phyloP scores from a whole-genome alignment of 140 eudicot genomes.

The Senecio squalidus region DNA sequence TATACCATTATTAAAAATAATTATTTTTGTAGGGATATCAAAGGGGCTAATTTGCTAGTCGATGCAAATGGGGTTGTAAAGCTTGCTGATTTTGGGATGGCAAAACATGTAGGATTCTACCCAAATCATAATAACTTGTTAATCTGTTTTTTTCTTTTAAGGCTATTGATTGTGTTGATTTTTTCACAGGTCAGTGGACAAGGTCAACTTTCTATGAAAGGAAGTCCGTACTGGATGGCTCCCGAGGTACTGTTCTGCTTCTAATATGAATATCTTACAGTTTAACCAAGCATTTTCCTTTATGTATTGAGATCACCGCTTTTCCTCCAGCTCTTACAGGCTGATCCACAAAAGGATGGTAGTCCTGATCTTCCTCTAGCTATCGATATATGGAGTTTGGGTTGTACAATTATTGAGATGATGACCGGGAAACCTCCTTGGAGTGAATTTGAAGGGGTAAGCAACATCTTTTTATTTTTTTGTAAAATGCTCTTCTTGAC shows the following conservation, averaged over 20 bases:
- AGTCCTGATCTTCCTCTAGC: slow-evolving; percentile 60
- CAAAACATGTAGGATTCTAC: slow-evolving; percentile 68
- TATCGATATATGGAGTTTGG: slow-evolving; percentile 92
- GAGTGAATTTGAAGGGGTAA: slow-evolving; percentile 83
- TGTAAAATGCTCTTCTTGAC: background rate
- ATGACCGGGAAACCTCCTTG: slow-evolving; percentile 90
- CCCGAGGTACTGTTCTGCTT: background rate
- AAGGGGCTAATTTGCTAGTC: slow-evolving; percentile 91
- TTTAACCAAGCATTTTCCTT: background rate
- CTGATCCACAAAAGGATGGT: slow-evolving; percentile 39
- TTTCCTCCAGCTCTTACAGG: slow-evolving; percentile 49
- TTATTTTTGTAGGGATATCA: slow-evolving; percentile 63
- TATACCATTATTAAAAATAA: slow-evolving; percentile 3
- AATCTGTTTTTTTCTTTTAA: background rate
- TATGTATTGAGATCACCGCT: no score
- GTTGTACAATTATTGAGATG: slow-evolving; percentile 89
- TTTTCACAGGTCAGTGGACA: no score
- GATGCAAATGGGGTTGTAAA: slow-evolving; percentile 93
- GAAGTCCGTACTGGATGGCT: background rate
- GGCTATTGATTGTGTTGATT: no score
- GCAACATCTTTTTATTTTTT: slow-evolving; percentile 2
- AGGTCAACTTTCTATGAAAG: no score
- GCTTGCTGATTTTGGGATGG: slow-evolving; percentile 99
- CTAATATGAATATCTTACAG: background rate
- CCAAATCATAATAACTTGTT: slow-evolving; percentile 4